A percentile compares a stretch with the other conserved stretches of the same genome.
Evolutionary conservation across 495 filamentous ascomycete genomes (phyloP).

Genomic region (Cetradonia linearis): DNA sequence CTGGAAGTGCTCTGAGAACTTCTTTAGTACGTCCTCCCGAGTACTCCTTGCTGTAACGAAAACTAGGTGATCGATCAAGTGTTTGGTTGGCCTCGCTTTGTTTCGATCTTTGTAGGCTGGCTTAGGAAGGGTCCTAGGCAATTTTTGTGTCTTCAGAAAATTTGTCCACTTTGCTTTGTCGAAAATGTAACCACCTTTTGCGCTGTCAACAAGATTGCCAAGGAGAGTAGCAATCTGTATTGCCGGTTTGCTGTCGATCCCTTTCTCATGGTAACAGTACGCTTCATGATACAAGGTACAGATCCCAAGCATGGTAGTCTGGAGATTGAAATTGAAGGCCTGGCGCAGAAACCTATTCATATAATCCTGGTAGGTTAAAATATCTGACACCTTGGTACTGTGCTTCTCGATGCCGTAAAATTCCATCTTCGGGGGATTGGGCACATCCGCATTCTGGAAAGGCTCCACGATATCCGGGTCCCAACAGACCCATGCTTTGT

Average conservation of each 20-base stretch:
- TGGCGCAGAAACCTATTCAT: slow-evolving; percentile 41
- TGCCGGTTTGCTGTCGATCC: slow-evolving; percentile 44
- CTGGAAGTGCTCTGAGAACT: slow-evolving; percentile 35
- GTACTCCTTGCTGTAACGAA: slow-evolving; percentile 49
- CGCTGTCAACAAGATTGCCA: slow-evolving; percentile 68
- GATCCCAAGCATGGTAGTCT: slow-evolving; percentile 54
- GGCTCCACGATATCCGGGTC: slow-evolving; percentile 59
- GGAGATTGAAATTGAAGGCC: slow-evolving; percentile 56
- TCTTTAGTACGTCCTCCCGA: slow-evolving; percentile 38
- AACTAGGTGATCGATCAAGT: slow-evolving; percentile 67
- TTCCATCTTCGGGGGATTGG: slow-evolving; percentile 40
- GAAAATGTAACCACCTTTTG: slow-evolving; percentile 69
- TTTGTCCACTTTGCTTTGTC: slow-evolving; percentile 44
- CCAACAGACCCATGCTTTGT: slow-evolving; percentile 87
- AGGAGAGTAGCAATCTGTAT: slow-evolving; percentile 58
- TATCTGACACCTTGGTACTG: slow-evolving; percentile 38
- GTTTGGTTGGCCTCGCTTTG: slow-evolving; percentile 33
- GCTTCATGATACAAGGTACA: slow-evolving; percentile 68
- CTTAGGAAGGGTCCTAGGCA: slow-evolving; percentile 26
- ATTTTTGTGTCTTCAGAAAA: slow-evolving; percentile 37
- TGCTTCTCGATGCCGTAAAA: slow-evolving; percentile 52
- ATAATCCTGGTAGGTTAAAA: slow-evolving; percentile 31
- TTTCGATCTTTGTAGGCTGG: slow-evolving; percentile 36
- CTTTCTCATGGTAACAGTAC: slow-evolving; percentile 51
- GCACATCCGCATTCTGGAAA: slow-evolving; percentile 63